Percentiles rank a stretch among this genome's conserved stretches.
These are phyloP conservation scores for Aspergillus aculeatus DNA, from an alignment of 2,329 filamentous ascomycete genomes.

Conservation along the genomic window DNA sequence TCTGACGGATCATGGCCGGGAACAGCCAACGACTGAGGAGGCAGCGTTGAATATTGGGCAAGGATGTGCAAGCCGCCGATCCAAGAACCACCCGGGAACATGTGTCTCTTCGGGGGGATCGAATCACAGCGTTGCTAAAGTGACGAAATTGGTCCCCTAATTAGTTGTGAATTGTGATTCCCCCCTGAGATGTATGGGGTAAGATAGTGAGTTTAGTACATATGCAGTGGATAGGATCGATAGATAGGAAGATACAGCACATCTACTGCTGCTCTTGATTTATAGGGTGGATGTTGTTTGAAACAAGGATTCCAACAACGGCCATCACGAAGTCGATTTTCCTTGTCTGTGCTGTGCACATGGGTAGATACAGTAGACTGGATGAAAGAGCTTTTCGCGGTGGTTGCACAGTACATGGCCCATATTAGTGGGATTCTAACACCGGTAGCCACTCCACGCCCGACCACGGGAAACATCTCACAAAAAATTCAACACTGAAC, in stretches of 20 bases:
- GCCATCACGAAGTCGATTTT: neutral
- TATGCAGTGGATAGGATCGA: neutral
- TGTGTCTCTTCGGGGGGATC: slow-evolving; percentile 3
- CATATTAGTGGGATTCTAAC: slow-evolving; percentile 18
- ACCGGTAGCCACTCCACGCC: slow-evolving; percentile 15
- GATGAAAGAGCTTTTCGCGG: slow-evolving; percentile 4
- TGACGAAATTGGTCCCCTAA: slow-evolving; percentile 9
- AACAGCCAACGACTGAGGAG: slow-evolving; percentile 12
- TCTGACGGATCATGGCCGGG: slow-evolving; percentile 24
- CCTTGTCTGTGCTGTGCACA: neutral
- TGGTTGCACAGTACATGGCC: slow-evolving; percentile 7
- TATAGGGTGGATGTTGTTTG: neutral
- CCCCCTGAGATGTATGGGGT: slow-evolving; percentile 7
- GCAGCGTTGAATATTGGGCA: slow-evolving; percentile 24
- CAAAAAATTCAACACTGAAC: slow-evolving; percentile 5
- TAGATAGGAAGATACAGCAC: neutral
- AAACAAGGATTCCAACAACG: neutral
- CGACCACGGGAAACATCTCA: slow-evolving; percentile 11
- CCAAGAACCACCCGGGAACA: slow-evolving; percentile 15
- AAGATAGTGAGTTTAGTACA: neutral
- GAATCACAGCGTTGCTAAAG: slow-evolving; percentile 13
- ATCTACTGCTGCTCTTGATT: neutral
- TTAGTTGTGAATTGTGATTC: neutral
- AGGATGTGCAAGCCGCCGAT: slow-evolving; percentile 28
- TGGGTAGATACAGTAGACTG: slow-evolving; percentile 3